A percentile compares a stretch with the other conserved stretches of the same genome.
Evolutionary conservation across 2,329 filamentous ascomycete species (phyloP).

Genomic region (Paracamarosporium sp.): DNA sequence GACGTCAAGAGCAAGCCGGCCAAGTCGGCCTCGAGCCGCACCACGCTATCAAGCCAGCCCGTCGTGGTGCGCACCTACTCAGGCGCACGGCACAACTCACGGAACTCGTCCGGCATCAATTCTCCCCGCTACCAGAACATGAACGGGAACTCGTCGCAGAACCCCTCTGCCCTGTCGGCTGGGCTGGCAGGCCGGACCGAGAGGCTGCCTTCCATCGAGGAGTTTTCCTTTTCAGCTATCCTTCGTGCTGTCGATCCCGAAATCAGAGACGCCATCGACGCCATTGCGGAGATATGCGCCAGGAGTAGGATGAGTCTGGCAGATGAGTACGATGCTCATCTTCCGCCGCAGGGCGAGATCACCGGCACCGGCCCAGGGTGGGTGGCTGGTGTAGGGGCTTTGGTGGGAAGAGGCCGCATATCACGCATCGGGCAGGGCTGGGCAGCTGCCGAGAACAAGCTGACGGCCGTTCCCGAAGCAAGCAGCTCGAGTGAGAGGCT

Average conservation of each 20-base stretch:
- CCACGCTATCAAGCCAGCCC: slow-evolving; percentile 51
- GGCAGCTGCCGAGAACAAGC: slow-evolving; percentile 45
- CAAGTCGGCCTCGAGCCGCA: slow-evolving; percentile 47
- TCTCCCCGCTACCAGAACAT: slow-evolving; percentile 41
- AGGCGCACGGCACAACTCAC: slow-evolving; percentile 40
- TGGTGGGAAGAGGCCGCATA: slow-evolving; percentile 39
- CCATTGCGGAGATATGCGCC: slow-evolving; percentile 69
- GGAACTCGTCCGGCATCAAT: slow-evolving; percentile 38
- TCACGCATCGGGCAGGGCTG: slow-evolving; percentile 41
- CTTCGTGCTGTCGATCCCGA: slow-evolving; percentile 64
- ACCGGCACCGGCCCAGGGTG: slow-evolving; percentile 34
- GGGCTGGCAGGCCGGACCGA: slow-evolving; percentile 35
- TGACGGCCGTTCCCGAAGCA: slow-evolving; percentile 56
- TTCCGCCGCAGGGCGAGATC: slow-evolving; percentile 67
- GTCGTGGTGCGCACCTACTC: slow-evolving; percentile 54
- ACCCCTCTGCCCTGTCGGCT: slow-evolving; percentile 37
- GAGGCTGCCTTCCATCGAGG: slow-evolving; percentile 54
- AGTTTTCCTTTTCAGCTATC: slow-evolving; percentile 64
- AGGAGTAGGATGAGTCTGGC: slow-evolving; percentile 66
- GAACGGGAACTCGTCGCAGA: slow-evolving; percentile 29
- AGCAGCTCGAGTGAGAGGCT: slow-evolving; percentile 54
- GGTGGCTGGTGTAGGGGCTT: slow-evolving; percentile 34
- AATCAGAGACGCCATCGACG: slow-evolving; percentile 64
- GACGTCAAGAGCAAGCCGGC: slow-evolving; percentile 38
- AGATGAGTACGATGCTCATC: slow-evolving; percentile 68